Conservation (phyloP, 805 yeast species). For the Nakazawaea pomicola region DNA sequence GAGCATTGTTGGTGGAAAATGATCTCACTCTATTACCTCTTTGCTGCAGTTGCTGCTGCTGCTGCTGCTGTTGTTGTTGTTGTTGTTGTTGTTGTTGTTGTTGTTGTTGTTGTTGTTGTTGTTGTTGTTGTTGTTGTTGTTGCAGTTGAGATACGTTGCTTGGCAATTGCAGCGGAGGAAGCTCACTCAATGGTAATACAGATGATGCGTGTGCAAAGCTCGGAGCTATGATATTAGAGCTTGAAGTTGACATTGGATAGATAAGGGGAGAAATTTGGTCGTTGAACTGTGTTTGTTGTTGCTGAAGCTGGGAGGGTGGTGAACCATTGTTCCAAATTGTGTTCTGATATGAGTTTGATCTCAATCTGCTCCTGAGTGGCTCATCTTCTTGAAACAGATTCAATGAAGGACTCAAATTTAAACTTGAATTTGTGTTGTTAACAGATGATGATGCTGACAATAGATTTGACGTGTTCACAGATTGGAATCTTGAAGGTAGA, state of each 20-base stretch:
- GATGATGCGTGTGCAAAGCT: conserved; percentile 7
- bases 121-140: conserved; percentile 13
- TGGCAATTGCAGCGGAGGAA: conserved; percentile 11
- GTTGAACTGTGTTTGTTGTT: conserved; percentile 12
- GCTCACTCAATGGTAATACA: conserved; percentile 1
- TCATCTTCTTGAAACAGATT: conserved; percentile 19
- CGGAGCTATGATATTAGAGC: conserved; percentile 11
- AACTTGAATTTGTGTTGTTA: conserved; percentile 16
- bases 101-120: conserved; percentile 13
- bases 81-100: conserved; percentile 8
- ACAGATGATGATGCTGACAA: conserved; percentile 9
- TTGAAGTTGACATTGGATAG: conserved; percentile 10
- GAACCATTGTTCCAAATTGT: conserved; percentile 65
- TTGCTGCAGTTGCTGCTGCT: conserved; percentile 19
- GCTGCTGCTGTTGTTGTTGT: conserved; percentile 11
- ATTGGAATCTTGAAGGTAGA: conserved; percentile 56
- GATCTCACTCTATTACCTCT: conserved; percentile 38
- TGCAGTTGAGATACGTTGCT: conserved; percentile 15
- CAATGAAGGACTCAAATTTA: conserved; percentile 22
- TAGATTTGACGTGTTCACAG: conserved; percentile 18
- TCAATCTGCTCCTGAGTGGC: conserved; percentile 29
- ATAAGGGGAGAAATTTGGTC: conserved; percentile 8
- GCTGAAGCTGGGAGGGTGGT: too few relatives aligned
- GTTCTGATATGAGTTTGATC: conserved; percentile 52
- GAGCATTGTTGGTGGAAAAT: conserved; percentile 37